Evolutionary conservation across 352 stramenopile genomes (phyloP), one percentile per base, ranked within the genome.

Genomic region (Pythium dissotocum): DNA sequence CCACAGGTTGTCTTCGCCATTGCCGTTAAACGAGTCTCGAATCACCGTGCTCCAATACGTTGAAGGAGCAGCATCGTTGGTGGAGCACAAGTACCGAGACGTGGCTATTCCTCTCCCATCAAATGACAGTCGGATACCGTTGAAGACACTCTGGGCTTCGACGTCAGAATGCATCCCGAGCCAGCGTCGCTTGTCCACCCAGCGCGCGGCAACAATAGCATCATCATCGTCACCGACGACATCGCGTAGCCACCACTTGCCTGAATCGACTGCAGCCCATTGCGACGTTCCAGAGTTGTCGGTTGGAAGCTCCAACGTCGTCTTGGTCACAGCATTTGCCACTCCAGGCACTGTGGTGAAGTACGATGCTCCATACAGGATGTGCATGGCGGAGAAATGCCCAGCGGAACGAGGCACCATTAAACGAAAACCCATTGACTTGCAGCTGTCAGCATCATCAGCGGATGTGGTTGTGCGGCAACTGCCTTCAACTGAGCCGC

Each of bases 221-320:
- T 84, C 71, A 36, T 85, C 77, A 40, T 72, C 72, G 14, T 63
- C 56, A 26, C 62, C 79, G 24, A 73, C 49, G 6, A 79, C 73
- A 61, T 90, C 82, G 18, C 82, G 79, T 18, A 90, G 35, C 82
- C 82, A 90, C 79, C 78, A 90, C 35, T 80, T 87, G 14, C 78
- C 78, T 4, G 63, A 67, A 70, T 90, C 82, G 52, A 83, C 59
- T 6, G 82, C 73, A 12, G 28, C 55, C 82, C 82, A 90, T n/a
- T 85, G 71, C 9, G 75, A 55, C 4, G 73, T 78, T 14, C 64
- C 80, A 30, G 76, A 71, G 56, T 79, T 79, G 61, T 85, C 77
- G 13, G 72, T 82, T 6, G 82, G 82, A 13, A 85, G 62, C 38
- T 76, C 67, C 4, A 88, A 21, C 21, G 33, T 69, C 18, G 73